Evolutionary conservation across 176 grass and related monocot genomes (phyloP), one percentile per base, ranked within the genome.

Genomic region (Themeda triandra): DNA sequence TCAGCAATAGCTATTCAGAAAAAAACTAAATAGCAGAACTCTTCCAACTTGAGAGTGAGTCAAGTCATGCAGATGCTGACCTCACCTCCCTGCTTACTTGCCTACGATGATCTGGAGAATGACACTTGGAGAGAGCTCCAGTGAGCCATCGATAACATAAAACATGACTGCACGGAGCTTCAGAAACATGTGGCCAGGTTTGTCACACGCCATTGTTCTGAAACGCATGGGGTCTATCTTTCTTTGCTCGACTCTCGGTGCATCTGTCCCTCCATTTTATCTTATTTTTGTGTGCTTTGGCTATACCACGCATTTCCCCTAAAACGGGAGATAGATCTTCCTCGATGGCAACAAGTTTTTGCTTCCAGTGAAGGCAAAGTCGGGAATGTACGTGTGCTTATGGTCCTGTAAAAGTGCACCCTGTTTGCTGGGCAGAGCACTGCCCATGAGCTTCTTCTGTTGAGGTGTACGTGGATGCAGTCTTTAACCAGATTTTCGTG

Each of bases 161-260:
- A 67, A 56, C 32, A 68, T 56, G 63, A 2, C 15, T 2, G 32
- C 42, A 58, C 33, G 25, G 7, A 69, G 13, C 37, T 33, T n/a
- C 63, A 76, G 42, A 86, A 41, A 42, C 70, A 27, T 86, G 88
- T 89, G 88, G 88, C 72, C 3, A 86, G 54, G 65, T 81, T 86
- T 54, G 10, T 31, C 83, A 89, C 83, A 89, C 80, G 80, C 66
- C 69, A 40, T 83, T 75, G 74, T 66, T 66, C 66, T n/a, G 24
- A 35, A 59, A 68, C 65, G 17, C 58, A 46, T 2, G 24, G 14
- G 8, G 17, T 73, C 73, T 41, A 25, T 13, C 10, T 66, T 86
- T 83, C 37, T 48, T 49, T 59, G 19, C 66, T 73, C 54, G 45
- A 24, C 66, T 86, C 33, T 58, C 84, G 35, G 46, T 30, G 84